A percentile compares a stretch with the other conserved stretches of the same genome.
Evolutionary conservation across 257 asterid genomes (phyloP).

Genomic region (Plectranthus barbatus): DNA sequence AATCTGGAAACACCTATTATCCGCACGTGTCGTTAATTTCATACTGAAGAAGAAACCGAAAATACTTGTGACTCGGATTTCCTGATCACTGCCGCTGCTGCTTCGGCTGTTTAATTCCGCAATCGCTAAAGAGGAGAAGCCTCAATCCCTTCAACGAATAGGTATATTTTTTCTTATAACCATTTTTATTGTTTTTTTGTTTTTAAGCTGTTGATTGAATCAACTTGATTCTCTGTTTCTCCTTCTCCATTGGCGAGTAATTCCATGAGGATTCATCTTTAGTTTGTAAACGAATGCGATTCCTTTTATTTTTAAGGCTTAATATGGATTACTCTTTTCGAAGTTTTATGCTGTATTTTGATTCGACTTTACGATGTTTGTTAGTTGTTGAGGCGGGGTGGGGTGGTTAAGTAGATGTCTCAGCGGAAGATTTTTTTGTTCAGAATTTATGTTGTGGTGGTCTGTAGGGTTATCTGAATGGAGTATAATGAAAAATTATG

Average conservation of each 20-base stretch:
- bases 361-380: background rate
- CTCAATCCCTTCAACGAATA: background rate
- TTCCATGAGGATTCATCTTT: background rate
- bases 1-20: constrained; percentile 1
- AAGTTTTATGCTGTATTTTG: background rate
- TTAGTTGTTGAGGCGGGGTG: background rate
- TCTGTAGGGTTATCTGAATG: background rate
- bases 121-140: background rate
- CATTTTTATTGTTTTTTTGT: background rate
- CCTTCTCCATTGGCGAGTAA: background rate
- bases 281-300: background rate
- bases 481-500: background rate
- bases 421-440: background rate
- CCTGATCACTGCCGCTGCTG: background rate
- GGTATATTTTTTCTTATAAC: background rate
- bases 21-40: constrained; percentile 10
- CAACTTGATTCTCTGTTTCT: background rate
- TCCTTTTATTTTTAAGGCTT: background rate
- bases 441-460: too few species aligned
- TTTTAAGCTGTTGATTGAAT: background rate
- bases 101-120: background rate
- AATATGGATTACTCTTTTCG: background rate
- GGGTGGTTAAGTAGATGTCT: background rate
- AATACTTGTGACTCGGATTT: background rate
- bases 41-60: background rate